A percentile compares a stretch with the other conserved stretches of the same genome.
Conservation (phyloP, 352 stramenopile genomes). For the Pythium folliculosum region DNA sequence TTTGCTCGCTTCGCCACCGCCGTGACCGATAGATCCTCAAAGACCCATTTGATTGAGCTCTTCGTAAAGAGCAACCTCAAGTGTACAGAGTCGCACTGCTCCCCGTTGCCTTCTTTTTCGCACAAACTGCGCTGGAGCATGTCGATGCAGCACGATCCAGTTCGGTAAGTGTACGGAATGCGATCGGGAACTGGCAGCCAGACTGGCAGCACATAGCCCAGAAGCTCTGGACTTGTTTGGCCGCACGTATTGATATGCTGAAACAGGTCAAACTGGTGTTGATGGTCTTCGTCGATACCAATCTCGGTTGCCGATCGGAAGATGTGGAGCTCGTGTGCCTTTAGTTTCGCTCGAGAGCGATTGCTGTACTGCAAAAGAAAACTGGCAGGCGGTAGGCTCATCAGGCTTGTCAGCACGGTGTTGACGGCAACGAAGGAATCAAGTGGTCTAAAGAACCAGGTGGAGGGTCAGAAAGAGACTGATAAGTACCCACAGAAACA, state of each 20-base stretch:
- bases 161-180: constrained; percentile 62
- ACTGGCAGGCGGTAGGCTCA: constrained; percentile 20
- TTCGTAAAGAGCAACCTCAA: constrained; percentile 28
- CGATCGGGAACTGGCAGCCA: constrained; percentile 47
- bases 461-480: background rate
- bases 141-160: constrained; percentile 48
- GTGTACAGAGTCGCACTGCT: constrained; percentile 47
- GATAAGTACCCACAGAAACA: background rate
- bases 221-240: constrained; percentile 2
- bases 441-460: constrained; percentile 12
- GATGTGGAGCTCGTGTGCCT: constrained; percentile 20
- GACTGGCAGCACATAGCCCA: constrained; percentile 37
- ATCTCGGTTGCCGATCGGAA: constrained; percentile 20
- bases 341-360: background rate
- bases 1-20: constrained; percentile 10
- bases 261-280: constrained; percentile 44
- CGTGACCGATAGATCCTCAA: constrained; percentile 31
- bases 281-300: constrained; percentile 29
- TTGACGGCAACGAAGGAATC: constrained; percentile 22
- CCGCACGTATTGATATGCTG: constrained; percentile 31
- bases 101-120: constrained; percentile 30
- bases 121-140: constrained; percentile 56
- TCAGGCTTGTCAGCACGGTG: constrained; percentile 24
- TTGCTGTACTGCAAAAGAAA: constrained; percentile 18
- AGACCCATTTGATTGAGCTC: constrained; percentile 22